These are phyloP conservation scores for Yamadazyma ubonensis DNA, from an alignment of 805 yeast genomes.

Conservation along the genomic window DNA sequence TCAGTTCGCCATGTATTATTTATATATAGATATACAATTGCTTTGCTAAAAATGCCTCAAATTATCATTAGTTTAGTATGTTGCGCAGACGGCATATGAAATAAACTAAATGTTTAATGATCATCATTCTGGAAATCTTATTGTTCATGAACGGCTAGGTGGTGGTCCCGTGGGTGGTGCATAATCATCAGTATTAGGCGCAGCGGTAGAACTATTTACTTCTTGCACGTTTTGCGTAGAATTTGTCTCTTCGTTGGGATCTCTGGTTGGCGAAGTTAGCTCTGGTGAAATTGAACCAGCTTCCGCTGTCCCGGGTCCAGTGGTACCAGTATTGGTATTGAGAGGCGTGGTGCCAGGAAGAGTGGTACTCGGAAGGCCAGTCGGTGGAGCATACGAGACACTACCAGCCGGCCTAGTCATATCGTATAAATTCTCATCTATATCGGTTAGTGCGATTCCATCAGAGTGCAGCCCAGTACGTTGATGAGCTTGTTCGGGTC, in stretches of 20 bases:
- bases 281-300: no score
- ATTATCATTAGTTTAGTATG: neutral
- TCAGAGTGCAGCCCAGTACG: constrained; percentile 12
- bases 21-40: neutral
- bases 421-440: constrained; percentile 4
- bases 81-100: neutral
- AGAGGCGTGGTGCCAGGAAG: no score
- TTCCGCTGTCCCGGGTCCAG: no score
- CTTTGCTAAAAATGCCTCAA: neutral
- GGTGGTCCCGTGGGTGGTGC: constrained; percentile 4
- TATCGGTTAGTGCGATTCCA: constrained; percentile 6
- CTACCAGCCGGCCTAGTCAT: constrained; percentile 4
- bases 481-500: constrained; percentile 13
- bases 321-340: no score
- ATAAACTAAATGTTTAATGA: neutral
- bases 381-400: neutral
- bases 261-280: no score
- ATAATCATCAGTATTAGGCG: neutral
- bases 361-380: neutral
- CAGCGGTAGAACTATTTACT: neutral
- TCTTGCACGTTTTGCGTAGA: neutral
- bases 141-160: constrained; percentile 3
- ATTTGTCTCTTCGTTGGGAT: neutral
- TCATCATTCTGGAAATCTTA: no score
- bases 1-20: neutral